phyloP scores from a whole-genome alignment of 2,329 filamentous ascomycete genomes.

The Curvularia lunata region DNA sequence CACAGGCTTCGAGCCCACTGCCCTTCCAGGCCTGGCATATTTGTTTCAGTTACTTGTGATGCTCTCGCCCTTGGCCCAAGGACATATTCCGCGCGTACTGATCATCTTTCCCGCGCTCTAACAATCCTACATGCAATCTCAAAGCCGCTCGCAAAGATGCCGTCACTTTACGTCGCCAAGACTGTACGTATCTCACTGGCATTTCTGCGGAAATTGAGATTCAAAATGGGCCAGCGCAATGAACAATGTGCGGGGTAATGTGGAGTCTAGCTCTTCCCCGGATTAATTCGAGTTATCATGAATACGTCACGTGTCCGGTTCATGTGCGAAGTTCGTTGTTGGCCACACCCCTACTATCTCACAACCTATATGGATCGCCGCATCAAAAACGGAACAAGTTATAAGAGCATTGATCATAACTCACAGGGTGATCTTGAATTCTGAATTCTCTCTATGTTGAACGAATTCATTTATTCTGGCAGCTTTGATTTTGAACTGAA shows the following conservation, averaged over 20 bases:
- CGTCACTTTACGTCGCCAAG: neutral
- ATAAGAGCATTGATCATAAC: neutral
- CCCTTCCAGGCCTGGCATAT: neutral
- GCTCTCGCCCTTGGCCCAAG: neutral
- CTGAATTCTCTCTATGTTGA: no score
- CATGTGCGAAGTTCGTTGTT: neutral
- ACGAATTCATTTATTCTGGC: no score
- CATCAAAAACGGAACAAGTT: no score
- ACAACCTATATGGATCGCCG: neutral
- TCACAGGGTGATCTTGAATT: no score
- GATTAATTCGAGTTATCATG: slow-evolving; percentile 2
- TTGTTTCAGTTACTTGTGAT: neutral
- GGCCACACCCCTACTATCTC: neutral
- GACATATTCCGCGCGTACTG: no score
- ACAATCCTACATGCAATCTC: no score
- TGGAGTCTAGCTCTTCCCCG: slow-evolving; percentile 12
- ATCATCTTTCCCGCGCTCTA: neutral
- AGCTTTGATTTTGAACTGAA: neutral
- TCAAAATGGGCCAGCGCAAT: neutral
- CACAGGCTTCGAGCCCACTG: neutral
- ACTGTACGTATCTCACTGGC: neutral
- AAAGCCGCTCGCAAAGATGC: neutral
- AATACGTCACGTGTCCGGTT: slow-evolving; percentile 1
- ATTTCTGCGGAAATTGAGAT: neutral
- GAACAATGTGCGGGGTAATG: slow-evolving; percentile 3